Conservation (phyloP, 176 grass and related monocot species). For the Rhynchospora tenuis region DNA sequence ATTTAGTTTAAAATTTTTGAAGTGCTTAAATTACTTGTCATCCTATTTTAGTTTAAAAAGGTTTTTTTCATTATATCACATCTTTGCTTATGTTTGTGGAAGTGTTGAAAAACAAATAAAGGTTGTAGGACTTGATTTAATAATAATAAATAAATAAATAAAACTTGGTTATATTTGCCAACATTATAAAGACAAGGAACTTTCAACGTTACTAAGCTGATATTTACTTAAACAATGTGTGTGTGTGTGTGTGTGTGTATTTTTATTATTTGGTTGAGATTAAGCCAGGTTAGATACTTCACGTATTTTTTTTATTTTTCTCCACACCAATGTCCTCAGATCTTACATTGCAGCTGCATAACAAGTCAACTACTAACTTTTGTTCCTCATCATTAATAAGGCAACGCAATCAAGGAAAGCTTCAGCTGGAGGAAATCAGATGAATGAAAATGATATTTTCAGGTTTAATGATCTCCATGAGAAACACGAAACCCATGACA, state of each 20-base stretch:
- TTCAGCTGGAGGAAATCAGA: neutral
- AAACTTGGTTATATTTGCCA: neutral
- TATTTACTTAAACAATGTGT: neutral
- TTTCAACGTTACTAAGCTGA: neutral
- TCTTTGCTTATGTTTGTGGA: neutral
- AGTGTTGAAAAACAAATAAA: neutral
- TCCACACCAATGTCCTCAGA: neutral
- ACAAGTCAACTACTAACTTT: neutral
- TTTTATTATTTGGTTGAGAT: neutral
- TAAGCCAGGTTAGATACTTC: neutral
- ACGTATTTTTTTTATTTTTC: neutral
- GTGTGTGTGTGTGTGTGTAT: neutral
- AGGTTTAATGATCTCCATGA: neutral
- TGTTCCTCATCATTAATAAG: neutral
- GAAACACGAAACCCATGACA: neutral
- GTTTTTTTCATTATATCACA: neutral
- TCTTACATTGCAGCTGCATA: neutral
- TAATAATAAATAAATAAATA: neutral
- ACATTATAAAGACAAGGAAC: neutral
- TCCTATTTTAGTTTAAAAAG: neutral
- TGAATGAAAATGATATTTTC: neutral
- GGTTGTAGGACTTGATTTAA: neutral
- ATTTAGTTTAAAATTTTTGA: neutral
- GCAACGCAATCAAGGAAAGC: neutral
- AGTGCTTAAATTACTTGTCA: neutral